phyloP scores from a whole-genome alignment of 139 green algal genomes.

The Coelastrella sp. region DNA sequence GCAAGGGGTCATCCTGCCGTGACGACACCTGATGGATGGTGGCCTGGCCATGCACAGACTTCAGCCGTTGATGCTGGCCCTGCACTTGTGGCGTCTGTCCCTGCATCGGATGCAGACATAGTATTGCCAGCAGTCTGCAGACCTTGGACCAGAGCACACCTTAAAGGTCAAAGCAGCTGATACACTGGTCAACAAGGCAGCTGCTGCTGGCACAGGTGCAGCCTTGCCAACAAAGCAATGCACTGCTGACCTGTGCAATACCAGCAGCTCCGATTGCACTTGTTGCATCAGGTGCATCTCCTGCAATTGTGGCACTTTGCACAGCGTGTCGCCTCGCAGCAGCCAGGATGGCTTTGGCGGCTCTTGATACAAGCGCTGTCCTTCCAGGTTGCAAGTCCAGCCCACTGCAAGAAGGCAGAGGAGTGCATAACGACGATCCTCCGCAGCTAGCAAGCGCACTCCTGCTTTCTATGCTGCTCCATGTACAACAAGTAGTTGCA shows the following conservation, averaged over 20 bases:
- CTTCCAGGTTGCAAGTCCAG: background rate
- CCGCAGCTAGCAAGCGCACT: background rate
- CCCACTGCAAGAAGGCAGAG: background rate
- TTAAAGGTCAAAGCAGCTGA: no score
- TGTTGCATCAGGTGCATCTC: background rate
- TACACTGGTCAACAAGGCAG: no score
- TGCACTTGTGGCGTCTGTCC: background rate
- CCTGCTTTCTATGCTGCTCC: no score
- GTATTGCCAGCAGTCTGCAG: no score
- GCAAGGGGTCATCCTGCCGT: conserved; percentile 10
- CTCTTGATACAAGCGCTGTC: background rate
- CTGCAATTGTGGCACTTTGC: background rate
- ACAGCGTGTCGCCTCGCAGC: conserved; percentile 24
- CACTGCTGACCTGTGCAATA: no score
- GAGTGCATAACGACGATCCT: background rate
- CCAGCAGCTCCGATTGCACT: no score
- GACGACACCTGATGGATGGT: conserved; percentile 25
- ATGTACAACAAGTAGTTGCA: no score
- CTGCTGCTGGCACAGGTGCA: no score
- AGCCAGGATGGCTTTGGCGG: conserved; percentile 3
- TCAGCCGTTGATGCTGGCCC: background rate
- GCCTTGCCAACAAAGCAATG: background rate
- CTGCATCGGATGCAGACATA: background rate
- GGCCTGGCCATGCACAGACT: conserved; percentile 15
- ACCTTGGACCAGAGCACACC: no score